Evolutionary conservation across 345 rosid species (phyloP).

Genomic region (Lenwebbia sp.): DNA sequence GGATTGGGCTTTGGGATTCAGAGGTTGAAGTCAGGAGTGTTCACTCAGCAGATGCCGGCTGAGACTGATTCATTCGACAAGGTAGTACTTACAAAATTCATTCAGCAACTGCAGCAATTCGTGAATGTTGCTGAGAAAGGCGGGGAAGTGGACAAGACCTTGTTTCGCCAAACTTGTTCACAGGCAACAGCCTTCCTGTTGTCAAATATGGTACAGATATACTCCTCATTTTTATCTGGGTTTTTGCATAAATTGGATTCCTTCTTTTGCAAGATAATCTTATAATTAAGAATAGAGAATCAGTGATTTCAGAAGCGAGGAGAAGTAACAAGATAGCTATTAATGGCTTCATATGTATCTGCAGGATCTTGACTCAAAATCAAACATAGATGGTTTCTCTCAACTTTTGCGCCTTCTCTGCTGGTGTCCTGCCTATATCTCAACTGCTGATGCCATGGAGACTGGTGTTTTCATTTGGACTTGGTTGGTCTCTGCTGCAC

Average conservation of each 20-base stretch:
- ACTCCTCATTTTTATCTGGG: not conserved
- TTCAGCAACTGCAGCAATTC: constrained; percentile 89
- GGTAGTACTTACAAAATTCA: constrained; percentile 76
- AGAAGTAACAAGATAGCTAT: not conserved
- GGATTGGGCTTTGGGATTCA: constrained; percentile 60
- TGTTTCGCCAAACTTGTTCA: constrained; percentile 84
- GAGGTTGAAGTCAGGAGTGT: constrained; percentile 83
- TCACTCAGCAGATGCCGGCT: constrained; percentile 54
- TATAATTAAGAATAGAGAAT: not conserved
- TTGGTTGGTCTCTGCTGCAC: constrained; percentile 98
- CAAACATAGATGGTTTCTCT: constrained; percentile 82
- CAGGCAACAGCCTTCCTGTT: constrained; percentile 93
- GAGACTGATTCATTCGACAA: constrained; percentile 87
- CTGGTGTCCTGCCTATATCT: constrained; percentile 99
- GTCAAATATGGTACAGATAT: constrained; percentile 71
- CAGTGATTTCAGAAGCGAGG: not conserved
- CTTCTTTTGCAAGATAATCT: not conserved
- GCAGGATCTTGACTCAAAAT: constrained; percentile 63
- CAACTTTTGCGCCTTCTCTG: constrained; percentile 95
- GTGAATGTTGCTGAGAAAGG: constrained; percentile 84
- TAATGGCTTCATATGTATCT: not conserved
- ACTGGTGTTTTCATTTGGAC: constrained; percentile 98
- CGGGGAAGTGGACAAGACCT: constrained; percentile 79
- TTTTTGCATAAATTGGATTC: not conserved
- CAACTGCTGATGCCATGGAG: constrained; percentile 92